phyloP scores from a whole-genome alignment of 495 filamentous ascomycete species.

The Pseudotulostoma volvatum region DNA sequence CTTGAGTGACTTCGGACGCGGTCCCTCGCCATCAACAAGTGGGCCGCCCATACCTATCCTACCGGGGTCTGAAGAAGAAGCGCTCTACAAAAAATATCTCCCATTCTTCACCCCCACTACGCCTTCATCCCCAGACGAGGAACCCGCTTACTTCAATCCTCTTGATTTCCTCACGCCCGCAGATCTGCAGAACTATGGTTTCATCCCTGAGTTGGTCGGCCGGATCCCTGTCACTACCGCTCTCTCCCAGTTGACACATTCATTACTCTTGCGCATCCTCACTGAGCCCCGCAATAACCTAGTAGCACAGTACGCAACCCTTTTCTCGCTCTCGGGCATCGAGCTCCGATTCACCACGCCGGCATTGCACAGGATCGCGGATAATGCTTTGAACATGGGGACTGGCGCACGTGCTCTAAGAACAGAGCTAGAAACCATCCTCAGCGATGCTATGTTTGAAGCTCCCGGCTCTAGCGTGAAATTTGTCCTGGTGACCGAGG shows the following conservation, averaged over 20 bases:
- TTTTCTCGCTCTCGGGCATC: conserved; percentile 71
- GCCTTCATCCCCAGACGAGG: conserved; percentile 14
- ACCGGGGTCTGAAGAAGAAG: conserved; percentile 38
- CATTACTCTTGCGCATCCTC: conserved; percentile 68
- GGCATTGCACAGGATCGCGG: conserved; percentile 64
- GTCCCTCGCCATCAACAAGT: conserved; percentile 12
- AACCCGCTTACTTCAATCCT: conserved; percentile 49
- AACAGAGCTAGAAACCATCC: conserved; percentile 74
- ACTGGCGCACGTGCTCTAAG: conserved; percentile 79
- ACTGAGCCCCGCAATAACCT: conserved; percentile 84
- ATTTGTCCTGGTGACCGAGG: conserved; percentile 61
- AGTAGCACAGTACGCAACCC: conserved; percentile 65
- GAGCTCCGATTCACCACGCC: conserved; percentile 69
- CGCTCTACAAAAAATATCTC: conserved; percentile 48
- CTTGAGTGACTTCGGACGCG: conserved; percentile 9
- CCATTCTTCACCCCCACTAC: conserved; percentile 43
- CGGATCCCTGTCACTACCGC: conserved; percentile 79
- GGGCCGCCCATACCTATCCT: conserved; percentile 31
- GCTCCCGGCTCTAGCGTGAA: conserved; percentile 56
- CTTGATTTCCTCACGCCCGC: conserved; percentile 65
- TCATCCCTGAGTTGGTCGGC: conserved; percentile 89
- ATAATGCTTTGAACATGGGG: conserved; percentile 53
- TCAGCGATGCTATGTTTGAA: conserved; percentile 85
- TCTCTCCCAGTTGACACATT: conserved; percentile 60
- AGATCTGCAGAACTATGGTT: conserved; percentile 79